Evolutionary conservation across 345 rosid genomes (phyloP).

Genomic region (Cochlearia excelsa): DNA sequence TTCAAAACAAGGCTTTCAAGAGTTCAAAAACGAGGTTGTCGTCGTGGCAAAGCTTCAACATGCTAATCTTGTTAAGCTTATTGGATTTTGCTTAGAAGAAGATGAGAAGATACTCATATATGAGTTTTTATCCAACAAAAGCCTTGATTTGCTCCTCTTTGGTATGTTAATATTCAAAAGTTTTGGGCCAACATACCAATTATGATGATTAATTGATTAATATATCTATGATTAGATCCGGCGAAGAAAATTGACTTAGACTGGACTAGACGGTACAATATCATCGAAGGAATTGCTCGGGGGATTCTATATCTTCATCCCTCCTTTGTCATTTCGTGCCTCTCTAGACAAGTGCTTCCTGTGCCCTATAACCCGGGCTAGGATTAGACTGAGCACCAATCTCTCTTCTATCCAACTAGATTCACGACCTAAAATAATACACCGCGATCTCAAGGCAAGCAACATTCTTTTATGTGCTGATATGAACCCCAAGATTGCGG

Average conservation of each 20-base stretch:
- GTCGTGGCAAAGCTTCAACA: slow-evolving; percentile 6
- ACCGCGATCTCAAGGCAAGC: neutral
- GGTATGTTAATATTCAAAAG: slow-evolving; percentile 4
- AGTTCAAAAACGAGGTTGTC: slow-evolving; percentile 19
- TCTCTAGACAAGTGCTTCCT: no score
- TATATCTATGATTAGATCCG: neutral
- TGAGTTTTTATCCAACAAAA: slow-evolving; percentile 6
- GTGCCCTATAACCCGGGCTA: no score
- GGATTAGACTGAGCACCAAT: no score
- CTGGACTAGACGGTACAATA: no score
- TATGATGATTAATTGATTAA: neutral
- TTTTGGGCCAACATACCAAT: no score
- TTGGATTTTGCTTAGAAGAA: slow-evolving; percentile 7
- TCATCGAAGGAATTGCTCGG: no score
- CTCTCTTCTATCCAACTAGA: neutral
- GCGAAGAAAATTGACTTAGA: neutral
- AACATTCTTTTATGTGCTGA: slow-evolving; percentile 13
- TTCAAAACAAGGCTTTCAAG: slow-evolving; percentile 13
- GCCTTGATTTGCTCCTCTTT: slow-evolving; percentile 3
- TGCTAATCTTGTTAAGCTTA: neutral
- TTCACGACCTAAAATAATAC: slow-evolving; percentile 1
- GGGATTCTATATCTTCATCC: no score
- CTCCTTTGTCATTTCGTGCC: no score
- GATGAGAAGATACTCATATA: slow-evolving; percentile 13
- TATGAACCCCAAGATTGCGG: slow-evolving; percentile 5